A percentile compares a stretch with the other conserved stretches of the same genome.
Conservation (phyloP, 2,329 filamentous ascomycete genomes). For the Aspergillus glaucus region DNA sequence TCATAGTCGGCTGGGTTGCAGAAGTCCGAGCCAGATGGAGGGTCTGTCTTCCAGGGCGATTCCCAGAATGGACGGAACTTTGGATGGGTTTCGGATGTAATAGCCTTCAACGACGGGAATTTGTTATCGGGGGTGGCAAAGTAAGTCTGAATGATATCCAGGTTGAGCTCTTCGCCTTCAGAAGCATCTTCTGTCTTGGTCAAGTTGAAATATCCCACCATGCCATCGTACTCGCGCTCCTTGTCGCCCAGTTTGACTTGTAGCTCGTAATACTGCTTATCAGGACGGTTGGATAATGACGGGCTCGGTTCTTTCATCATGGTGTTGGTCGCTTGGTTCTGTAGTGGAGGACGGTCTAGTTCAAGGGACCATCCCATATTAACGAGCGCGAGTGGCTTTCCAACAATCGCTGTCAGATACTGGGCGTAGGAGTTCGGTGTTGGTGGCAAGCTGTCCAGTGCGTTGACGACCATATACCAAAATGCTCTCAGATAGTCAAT, state of each 20-base stretch:
- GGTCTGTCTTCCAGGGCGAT: no score
- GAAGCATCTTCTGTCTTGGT: neutral
- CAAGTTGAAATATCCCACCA: neutral
- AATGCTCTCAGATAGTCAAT: slow-evolving; percentile 14
- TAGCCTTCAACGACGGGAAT: no score
- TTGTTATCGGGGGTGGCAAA: neutral
- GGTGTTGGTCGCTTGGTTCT: slow-evolving; percentile 7
- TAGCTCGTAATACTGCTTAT: neutral
- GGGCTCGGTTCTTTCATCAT: neutral
- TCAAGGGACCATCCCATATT: slow-evolving; percentile 26
- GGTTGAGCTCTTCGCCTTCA: neutral
- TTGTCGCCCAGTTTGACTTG: slow-evolving; percentile 1
- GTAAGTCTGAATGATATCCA: neutral
- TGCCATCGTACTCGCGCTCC: neutral
- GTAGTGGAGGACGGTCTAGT: slow-evolving; percentile 9
- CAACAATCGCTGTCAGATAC: slow-evolving; percentile 21
- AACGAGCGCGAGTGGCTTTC: slow-evolving; percentile 28
- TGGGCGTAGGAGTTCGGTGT: slow-evolving; percentile 17
- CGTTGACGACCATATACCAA: slow-evolving; percentile 7
- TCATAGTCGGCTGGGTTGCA: neutral
- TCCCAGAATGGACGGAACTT: neutral
- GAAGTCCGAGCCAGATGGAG: no score
- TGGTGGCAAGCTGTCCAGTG: slow-evolving; percentile 5
- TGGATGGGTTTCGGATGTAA: neutral
- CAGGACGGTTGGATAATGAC: no score